phyloP scores from a whole-genome alignment of 768 basidiomycete species.

The Floccularia luteovirens region DNA sequence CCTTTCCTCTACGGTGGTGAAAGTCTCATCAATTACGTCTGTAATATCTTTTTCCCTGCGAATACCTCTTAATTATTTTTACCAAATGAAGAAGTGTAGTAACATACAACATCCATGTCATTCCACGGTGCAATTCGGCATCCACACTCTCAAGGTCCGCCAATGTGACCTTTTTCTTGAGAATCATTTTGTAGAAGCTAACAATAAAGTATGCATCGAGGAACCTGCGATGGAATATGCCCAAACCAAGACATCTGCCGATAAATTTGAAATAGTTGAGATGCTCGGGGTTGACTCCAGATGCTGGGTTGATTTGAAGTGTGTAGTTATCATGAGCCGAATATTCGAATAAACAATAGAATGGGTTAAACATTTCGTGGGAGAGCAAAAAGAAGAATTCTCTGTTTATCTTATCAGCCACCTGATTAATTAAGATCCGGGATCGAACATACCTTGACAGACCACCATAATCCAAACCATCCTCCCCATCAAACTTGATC shows the following conservation, averaged over 20 bases:
- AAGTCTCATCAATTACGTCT: conserved; percentile 96
- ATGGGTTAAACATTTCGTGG: conserved; percentile 99
- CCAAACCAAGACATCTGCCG: conserved; percentile 88
- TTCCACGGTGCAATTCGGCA: conserved; percentile 86
- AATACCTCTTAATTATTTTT: neutral
- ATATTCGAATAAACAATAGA: conserved; percentile 99
- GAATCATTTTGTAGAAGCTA: conserved; percentile 99
- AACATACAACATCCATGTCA: conserved; percentile 98
- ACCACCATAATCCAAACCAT: conserved; percentile 98
- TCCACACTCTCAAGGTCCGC: conserved; percentile 96
- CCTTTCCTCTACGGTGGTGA: conserved; percentile 93
- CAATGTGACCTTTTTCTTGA: conserved; percentile 94
- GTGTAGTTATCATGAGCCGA: conserved; percentile 99
- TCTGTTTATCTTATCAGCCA: conserved; percentile 31
- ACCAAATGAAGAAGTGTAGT: neutral
- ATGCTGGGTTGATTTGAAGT: conserved; percentile 97
- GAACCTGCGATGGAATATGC: conserved; percentile 99
- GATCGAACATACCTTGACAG: conserved; percentile 67
- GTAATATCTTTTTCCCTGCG: conserved; percentile 95
- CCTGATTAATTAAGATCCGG: neutral
- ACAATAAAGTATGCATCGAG: conserved; percentile 99
- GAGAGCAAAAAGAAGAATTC: conserved; percentile 99
- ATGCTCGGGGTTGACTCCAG: conserved; percentile 97
- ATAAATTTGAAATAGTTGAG: conserved; percentile 99
- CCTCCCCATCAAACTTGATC: conserved; percentile 99